Base-by-base conservation (phyloP, 805 yeast genomes). In the Pichia californica region DNA sequence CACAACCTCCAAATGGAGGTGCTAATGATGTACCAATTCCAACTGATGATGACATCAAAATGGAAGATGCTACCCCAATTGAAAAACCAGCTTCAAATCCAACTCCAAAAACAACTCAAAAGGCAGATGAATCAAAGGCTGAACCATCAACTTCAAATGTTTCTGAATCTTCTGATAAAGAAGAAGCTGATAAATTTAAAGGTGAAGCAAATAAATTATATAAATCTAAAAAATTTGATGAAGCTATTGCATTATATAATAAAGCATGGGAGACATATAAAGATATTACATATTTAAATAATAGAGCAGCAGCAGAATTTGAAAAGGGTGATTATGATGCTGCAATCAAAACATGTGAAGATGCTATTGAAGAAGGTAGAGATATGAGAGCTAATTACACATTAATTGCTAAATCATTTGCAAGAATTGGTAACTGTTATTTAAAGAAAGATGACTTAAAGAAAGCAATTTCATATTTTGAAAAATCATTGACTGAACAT, bases 251-350 rank as follows among this genome's bases (percentile, higher is more conserved):
- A 45, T 70, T 78, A 49, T 93, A 93, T 68, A 71, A 85, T 60
- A 75, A 80, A 59, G 99, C 99, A 2, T 93, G 88, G 84, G 83
- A 81, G 28, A 62, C 79, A 18, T 66, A 71, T 67, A 75, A 80
- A 58, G 98, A 93, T 61, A 87, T 91, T 58, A 91, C 98, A 1
- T 93, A 84, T 62, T 74, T 93, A 62, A 93, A 94, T 72, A 93
- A 93, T 73, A 80, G 94, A 58, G 93, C 99, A 31, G 98, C 99
- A 45, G 99, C 99, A 28, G 96, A 93, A 67, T 93, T 67, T 59
- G 99, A 93, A 69, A 88, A 89, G 64, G 96, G 93, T 49, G 96
- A 88, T 58, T 85, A 76, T 57, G 96, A 88, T 45, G 67, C 81
- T 10, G 89, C 96, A 32, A 85, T 93, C 52, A 67, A 73, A 47